Conservation (phyloP, 805 yeast genomes). For the Novakomyces olei region DNA sequence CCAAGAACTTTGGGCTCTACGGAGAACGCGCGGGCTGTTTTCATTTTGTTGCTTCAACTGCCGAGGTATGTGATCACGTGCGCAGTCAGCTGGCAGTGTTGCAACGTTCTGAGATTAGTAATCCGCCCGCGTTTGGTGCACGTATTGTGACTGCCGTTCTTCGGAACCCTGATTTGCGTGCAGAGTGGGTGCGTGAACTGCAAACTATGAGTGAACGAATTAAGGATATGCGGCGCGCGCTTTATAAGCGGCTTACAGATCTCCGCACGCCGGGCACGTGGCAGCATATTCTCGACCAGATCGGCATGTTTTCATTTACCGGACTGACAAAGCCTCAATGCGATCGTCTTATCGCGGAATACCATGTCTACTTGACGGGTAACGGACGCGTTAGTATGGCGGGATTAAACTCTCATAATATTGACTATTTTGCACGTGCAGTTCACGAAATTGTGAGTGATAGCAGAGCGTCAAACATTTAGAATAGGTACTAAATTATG, state of each 20-base stretch:
- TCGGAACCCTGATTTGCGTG: constrained; percentile 38
- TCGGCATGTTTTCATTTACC: constrained; percentile 93
- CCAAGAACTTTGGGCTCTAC: constrained; percentile 89
- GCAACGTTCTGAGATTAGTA: constrained; percentile 69
- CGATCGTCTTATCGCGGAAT: constrained; percentile 47
- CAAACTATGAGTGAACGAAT: constrained; percentile 74
- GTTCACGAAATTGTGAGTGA: constrained; percentile 25
- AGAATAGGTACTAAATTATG: no score
- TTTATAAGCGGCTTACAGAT: constrained; percentile 36
- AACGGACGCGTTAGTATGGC: constrained; percentile 88
- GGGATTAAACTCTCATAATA: constrained; percentile 64
- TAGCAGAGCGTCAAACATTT: no score
- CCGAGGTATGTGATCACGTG: constrained; percentile 31
- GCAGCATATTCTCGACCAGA: constrained; percentile 76
- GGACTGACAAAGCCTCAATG: constrained; percentile 66
- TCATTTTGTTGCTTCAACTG: constrained; percentile 35
- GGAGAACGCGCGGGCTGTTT: constrained; percentile 95
- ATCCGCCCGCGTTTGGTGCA: constrained; percentile 91
- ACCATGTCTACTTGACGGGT: constrained; percentile 58
- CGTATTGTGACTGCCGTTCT: constrained; percentile 64
- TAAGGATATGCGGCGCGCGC: constrained; percentile 46
- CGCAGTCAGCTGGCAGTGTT: constrained; percentile 53
- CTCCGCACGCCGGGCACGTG: constrained; percentile 73
- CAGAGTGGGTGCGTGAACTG: constrained; percentile 70
- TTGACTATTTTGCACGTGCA: constrained; percentile 55